Percentiles rank a stretch among this genome's conserved stretches.
Evolutionary conservation across 257 asterid genomes (phyloP).

Genomic region (Nicotiana noctiflora): DNA sequence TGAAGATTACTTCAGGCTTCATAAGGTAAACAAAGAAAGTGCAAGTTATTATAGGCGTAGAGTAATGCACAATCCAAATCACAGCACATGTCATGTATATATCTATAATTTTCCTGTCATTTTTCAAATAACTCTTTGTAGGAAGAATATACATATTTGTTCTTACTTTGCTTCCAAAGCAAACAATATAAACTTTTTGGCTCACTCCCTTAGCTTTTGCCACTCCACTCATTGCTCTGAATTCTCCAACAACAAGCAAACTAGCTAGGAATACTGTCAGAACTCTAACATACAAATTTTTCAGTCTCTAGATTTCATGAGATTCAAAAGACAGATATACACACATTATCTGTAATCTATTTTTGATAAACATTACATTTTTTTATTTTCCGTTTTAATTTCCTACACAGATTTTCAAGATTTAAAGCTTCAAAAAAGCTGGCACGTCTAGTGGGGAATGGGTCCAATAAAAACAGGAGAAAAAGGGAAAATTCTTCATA

Average conservation of each 20-base stretch:
- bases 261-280: not conserved
- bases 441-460: not conserved
- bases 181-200: not conserved
- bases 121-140: not conserved
- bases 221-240: not conserved
- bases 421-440: not conserved
- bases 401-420: not conserved
- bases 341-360: not conserved
- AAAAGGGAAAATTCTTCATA: not conserved
- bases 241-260: slow-evolving; percentile 1
- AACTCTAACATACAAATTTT: not conserved
- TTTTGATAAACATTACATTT: not conserved
- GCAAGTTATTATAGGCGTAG: too few relatives aligned
- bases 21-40: not conserved
- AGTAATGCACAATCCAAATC: not conserved
- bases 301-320: not conserved
- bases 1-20: too few relatives aligned
- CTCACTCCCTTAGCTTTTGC: not conserved
- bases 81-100: not conserved
- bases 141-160: not conserved
- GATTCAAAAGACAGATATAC: not conserved
- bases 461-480: not conserved
- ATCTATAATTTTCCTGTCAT: not conserved
- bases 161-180: slow-evolving; percentile 9
- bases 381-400: not conserved